Percentiles rank a stretch among this genome's conserved stretches.
Conservation (phyloP, 805 yeast species). For the Priceomyces medius region DNA sequence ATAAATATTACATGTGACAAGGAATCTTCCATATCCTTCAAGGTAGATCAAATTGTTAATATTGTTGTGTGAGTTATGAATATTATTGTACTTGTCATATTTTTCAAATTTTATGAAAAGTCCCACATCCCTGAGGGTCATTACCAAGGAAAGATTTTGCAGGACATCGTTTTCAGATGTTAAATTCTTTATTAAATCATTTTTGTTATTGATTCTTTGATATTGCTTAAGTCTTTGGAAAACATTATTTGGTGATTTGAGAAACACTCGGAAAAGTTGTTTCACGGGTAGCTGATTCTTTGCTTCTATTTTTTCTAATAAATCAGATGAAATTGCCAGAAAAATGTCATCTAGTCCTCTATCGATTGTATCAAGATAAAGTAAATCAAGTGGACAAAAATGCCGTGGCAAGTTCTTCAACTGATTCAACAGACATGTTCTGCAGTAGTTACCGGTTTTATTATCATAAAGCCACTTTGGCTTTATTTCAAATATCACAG, state of each 20-base stretch:
- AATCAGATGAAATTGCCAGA: conserved; percentile 17
- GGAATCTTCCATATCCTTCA: conserved; percentile 23
- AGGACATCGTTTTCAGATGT: conserved; percentile 38
- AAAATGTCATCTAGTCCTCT: conserved; percentile 36
- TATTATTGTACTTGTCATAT: conserved; percentile 24
- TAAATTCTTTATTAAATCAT: conserved; percentile 30
- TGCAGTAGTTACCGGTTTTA: conserved; percentile 43
- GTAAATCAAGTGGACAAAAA: conserved; percentile 50
- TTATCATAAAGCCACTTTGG: conserved; percentile 62
- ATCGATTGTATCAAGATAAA: conserved; percentile 28
- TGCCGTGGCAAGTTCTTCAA: conserved; percentile 30
- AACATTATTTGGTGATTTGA: conserved; percentile 28
- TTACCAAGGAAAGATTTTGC: conserved; percentile 39
- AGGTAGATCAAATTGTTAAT: conserved; percentile 23
- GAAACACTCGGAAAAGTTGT: conserved; percentile 31
- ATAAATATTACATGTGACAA: conserved; percentile 39
- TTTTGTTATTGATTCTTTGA: conserved; percentile 32
- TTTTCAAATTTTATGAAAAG: conserved; percentile 43
- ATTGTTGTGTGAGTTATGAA: conserved; percentile 30
- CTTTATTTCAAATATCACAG: conserved; percentile 48
- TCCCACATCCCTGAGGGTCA: conserved; percentile 61
- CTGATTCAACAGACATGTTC: conserved; percentile 56
- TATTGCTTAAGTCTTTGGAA: conserved; percentile 34
- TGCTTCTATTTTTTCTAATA: conserved; percentile 17
- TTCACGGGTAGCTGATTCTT: conserved; percentile 33